Evolutionary conservation across 495 filamentous ascomycete species (phyloP), one percentile per base, ranked within the genome.

Genomic region (Astrothelium subdiscretum): DNA sequence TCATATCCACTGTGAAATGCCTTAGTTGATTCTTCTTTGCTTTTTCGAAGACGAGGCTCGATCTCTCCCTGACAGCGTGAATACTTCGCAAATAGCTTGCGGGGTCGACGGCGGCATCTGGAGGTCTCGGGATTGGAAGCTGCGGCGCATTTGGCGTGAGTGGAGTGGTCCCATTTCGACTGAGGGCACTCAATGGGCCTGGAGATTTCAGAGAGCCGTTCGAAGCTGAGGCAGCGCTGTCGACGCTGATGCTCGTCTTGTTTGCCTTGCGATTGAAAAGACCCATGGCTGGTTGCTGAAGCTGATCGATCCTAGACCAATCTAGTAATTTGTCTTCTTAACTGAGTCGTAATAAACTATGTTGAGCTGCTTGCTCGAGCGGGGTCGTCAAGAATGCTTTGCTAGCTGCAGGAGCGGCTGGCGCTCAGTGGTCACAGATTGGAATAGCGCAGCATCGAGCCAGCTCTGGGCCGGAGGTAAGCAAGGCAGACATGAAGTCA

Each of bases 61-160:
- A 86, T 61, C 92, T 79, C 68, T 96, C 89, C 32, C 95, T 82
- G 11, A 98, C 91, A 24, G 94, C 84, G 70, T 89, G 84, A 67
- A 98, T 85, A 74, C 92, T 97, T 65, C 88, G 81, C 62, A 98
- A 83, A 75, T 97, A 98, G 59, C 85, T 91, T 15, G 89, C 92
- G 18, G 94, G 94, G 71, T 98, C 92, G 65, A 95, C 78, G 58
- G 83, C 82, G 67, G 94, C 92, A 77, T 97, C 94, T 43, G 94
- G 92, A 3, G 90, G 83, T 71, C 82, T 87, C 58, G 94, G 89
- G 27, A 97, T 82, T 58, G 90, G 80, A 64, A 95, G 77, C 68
- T 85, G 80, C 44, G 79, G 79, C 65, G 57, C 38, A 31, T 83
- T 78, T 31, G 65, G 57, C 77, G 76, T 18, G 77, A 78, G n/a